Conservation (phyloP, 2,329 filamentous ascomycete species). For the Zalaria sp. region DNA sequence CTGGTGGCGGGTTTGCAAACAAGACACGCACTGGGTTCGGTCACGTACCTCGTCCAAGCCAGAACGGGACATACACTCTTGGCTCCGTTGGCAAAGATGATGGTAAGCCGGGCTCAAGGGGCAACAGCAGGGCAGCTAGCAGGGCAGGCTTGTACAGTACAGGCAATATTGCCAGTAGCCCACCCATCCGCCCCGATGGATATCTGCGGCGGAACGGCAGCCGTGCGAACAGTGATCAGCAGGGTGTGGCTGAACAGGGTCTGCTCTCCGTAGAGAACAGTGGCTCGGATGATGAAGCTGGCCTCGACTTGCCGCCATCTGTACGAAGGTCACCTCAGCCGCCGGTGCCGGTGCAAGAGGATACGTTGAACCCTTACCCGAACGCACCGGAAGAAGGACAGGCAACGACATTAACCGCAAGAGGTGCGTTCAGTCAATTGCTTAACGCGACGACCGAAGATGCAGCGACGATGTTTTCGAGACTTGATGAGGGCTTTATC, state of each 20-base stretch:
- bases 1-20: constrained; percentile 61
- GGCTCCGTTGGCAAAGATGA: constrained; percentile 28
- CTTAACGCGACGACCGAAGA: constrained; percentile 69
- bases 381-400: constrained; percentile 8
- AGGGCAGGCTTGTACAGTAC: constrained; percentile 45
- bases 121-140: constrained; percentile 17
- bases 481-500: constrained; percentile 90
- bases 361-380: constrained; percentile 1
- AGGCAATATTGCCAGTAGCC: constrained; percentile 38
- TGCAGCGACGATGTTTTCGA: constrained; percentile 76
- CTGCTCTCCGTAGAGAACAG: constrained; percentile 35
- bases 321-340: constrained; percentile 32
- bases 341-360: constrained; percentile 10
- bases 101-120: constrained; percentile 13
- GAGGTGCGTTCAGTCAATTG: constrained; percentile 65
- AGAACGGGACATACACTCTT: constrained; percentile 42
- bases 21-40: constrained; percentile 65
- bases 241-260: constrained; percentile 34
- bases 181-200: constrained; percentile 25
- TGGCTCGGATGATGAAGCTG: constrained; percentile 37
- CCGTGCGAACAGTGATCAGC: constrained; percentile 31
- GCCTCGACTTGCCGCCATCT: constrained; percentile 47
- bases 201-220: constrained; percentile 38
- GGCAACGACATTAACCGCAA: constrained; percentile 43
- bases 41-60: constrained; percentile 52